These are phyloP conservation scores for Aspergillus jensenii DNA, from an alignment of 2,329 filamentous ascomycete species.

Conservation along the genomic window DNA sequence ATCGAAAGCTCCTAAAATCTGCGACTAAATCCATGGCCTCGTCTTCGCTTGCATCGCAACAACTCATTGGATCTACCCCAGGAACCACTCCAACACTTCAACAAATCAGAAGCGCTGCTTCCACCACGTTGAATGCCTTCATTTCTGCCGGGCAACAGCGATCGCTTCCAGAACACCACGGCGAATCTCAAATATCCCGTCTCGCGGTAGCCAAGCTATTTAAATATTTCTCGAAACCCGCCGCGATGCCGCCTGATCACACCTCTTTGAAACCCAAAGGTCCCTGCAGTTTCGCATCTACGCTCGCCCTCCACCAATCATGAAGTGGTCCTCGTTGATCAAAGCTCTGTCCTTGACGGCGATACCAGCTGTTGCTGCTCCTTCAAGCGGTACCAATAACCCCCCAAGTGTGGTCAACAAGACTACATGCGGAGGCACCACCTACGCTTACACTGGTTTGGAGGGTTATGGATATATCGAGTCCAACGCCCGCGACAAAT, in stretches of 20 bases:
- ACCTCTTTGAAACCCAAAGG: neutral
- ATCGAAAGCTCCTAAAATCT: neutral
- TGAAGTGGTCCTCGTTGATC: constrained; percentile 22
- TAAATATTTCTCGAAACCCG: neutral
- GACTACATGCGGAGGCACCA: constrained; percentile 60
- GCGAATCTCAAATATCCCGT: neutral
- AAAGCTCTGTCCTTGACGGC: constrained; percentile 19
- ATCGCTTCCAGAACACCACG: neutral
- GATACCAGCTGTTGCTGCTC: constrained; percentile 13
- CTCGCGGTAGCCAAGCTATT: neutral
- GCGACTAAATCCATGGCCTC: constrained; percentile 1
- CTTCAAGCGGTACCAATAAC: neutral
- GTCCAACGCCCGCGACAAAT: constrained; percentile 62
- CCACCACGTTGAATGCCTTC: constrained; percentile 14
- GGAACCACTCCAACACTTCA: neutral
- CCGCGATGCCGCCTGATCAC: neutral
- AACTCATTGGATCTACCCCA: constrained; percentile 6
- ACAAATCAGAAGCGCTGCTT: constrained; percentile 7
- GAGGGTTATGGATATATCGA: constrained; percentile 66
- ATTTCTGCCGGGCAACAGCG: neutral
- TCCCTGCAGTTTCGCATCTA: neutral
- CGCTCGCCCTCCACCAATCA: constrained; percentile 5
- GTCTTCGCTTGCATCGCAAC: neutral
- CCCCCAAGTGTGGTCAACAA: constrained; percentile 39
- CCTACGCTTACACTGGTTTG: constrained; percentile 65